phyloP scores from a whole-genome alignment of 192 early-diverging fungal species.

The Backusella liffmaniae region DNA sequence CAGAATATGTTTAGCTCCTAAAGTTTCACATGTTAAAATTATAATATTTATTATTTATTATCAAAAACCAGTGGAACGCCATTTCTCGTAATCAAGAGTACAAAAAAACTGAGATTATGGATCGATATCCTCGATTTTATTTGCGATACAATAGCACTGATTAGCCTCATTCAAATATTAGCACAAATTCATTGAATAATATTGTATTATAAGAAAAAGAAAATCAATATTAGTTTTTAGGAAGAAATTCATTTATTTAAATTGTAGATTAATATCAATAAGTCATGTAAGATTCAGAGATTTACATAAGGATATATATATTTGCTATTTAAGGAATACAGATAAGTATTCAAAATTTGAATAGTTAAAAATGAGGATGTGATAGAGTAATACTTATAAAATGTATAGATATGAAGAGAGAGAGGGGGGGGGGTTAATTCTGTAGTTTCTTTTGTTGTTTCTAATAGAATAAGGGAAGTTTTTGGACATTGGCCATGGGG shows the following conservation, averaged over 20 bases:
- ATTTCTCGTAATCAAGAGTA: no score
- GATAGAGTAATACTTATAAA: neutral
- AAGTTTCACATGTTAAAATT: neutral
- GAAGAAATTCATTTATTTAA: neutral
- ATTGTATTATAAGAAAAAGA: no score
- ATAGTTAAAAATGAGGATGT: neutral
- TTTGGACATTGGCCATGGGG: slow-evolving; percentile 14
- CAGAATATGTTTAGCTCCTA: neutral
- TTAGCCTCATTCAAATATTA: no score
- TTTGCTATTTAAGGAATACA: neutral
- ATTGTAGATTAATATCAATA: neutral
- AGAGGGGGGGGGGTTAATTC: neutral
- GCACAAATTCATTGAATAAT: no score
- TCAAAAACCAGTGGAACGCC: neutral
- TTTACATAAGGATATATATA: neutral
- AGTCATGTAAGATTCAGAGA: neutral
- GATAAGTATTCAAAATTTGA: no score
- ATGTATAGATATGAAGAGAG: neutral
- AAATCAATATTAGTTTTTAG: no score
- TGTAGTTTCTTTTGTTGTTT: neutral
- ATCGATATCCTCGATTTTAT: no score
- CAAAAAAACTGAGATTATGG: no score
- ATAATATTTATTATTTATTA: neutral
- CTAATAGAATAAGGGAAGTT: slow-evolving; percentile 27
- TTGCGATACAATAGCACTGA: no score